Evolutionary conservation across 805 yeast species (phyloP).

Genomic region (Zygoascus biomembranicola): DNA sequence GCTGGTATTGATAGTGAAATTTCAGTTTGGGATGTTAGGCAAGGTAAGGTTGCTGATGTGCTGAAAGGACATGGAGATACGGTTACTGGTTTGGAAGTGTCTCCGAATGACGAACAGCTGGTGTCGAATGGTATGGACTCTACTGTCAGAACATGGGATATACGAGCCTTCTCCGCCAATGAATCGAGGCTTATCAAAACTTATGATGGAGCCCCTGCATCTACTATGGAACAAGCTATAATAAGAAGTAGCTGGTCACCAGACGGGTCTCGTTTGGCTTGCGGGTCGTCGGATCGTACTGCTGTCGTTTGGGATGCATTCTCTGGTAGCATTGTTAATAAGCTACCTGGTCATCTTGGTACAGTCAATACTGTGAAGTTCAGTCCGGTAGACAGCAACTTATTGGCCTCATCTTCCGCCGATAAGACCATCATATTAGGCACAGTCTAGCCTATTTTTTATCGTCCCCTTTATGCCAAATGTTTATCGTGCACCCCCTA

Average conservation of each 20-base stretch:
- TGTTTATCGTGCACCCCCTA: no score
- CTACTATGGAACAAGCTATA: constrained; percentile 39
- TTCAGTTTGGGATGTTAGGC: constrained; percentile 50
- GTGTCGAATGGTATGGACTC: constrained; percentile 51
- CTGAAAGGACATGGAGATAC: constrained; percentile 38
- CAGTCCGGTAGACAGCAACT: constrained; percentile 34
- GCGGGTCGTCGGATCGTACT: constrained; percentile 59
- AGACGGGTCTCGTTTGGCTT: constrained; percentile 33
- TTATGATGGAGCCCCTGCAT: constrained; percentile 50
- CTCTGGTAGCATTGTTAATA: constrained; percentile 39
- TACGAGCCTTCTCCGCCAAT: constrained; percentile 35
- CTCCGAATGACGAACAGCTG: constrained; percentile 39
- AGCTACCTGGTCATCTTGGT: constrained; percentile 54
- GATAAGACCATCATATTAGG: constrained; percentile 45
- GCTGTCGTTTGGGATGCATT: constrained; percentile 54
- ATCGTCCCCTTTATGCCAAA: background rate
- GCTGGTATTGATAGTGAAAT: constrained; percentile 65
- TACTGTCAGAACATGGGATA: constrained; percentile 48
- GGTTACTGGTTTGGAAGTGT: constrained; percentile 47
- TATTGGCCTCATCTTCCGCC: constrained; percentile 42
- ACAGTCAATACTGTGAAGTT: constrained; percentile 53
- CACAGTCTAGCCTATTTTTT: background rate
- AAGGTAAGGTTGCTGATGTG: constrained; percentile 34
- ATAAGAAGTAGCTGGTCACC: constrained; percentile 40
- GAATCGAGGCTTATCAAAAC: constrained; percentile 28